phyloP scores from a whole-genome alignment of 164 flowering plant species.

The Dillenia suffruticosa region DNA sequence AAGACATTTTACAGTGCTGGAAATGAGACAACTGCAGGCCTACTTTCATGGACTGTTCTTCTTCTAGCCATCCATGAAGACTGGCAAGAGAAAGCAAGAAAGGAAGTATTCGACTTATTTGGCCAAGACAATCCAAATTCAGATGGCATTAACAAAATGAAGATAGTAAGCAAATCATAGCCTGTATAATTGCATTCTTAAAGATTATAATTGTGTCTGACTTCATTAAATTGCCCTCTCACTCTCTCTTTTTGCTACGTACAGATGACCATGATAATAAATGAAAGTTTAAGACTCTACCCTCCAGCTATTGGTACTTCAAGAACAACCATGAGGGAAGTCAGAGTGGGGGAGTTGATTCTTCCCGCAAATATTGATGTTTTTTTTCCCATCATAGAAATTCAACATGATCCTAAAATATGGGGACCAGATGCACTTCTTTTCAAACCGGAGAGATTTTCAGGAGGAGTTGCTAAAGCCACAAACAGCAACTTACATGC shows the following conservation, averaged over 20 bases:
- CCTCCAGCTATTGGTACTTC: slow-evolving; percentile 8
- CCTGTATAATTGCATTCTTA: neutral
- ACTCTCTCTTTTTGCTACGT: neutral
- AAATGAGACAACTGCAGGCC: slow-evolving; percentile 39
- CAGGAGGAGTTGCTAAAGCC: slow-evolving; percentile 8
- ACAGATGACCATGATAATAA: slow-evolving; percentile 27
- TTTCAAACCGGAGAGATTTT: slow-evolving; percentile 10
- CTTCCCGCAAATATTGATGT: slow-evolving; percentile 11
- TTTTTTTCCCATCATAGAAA: neutral
- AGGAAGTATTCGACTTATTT: slow-evolving; percentile 34
- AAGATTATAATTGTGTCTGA: neutral
- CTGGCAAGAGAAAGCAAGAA: slow-evolving; percentile 52
- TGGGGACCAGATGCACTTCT: slow-evolving; percentile 11
- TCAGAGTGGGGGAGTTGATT: slow-evolving; percentile 5
- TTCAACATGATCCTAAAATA: slow-evolving; percentile 10
- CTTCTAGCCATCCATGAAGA: slow-evolving; percentile 33
- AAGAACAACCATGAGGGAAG: slow-evolving; percentile 5
- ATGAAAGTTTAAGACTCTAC: slow-evolving; percentile 18
- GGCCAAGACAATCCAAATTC: slow-evolving; percentile 22
- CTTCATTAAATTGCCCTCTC: neutral
- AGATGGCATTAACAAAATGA: slow-evolving; percentile 29
- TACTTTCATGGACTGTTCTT: slow-evolving; percentile 43
- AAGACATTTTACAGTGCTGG: slow-evolving; percentile 52
- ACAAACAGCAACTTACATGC: neutral
- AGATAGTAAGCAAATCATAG: slow-evolving; percentile 23